A percentile compares a stretch with the other conserved stretches of the same genome.
Conservation (phyloP, 768 basidiomycete genomes). For the Boletus huronensis region DNA sequence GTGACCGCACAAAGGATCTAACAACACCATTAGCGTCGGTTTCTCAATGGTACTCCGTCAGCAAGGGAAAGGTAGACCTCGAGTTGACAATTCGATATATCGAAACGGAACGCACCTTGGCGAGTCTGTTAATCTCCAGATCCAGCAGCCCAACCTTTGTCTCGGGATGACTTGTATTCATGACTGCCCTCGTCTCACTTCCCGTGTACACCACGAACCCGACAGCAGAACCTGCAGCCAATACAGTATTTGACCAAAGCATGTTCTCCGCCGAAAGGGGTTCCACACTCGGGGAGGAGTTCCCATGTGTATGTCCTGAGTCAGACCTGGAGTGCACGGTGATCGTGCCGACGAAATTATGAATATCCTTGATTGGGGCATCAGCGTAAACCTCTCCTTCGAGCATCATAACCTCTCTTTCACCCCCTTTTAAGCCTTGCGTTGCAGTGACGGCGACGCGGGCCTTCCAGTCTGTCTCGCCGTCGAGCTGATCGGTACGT, state of each 20-base stretch:
- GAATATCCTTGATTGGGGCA: slow-evolving; percentile 94
- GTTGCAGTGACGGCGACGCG: slow-evolving; percentile 65
- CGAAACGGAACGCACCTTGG: slow-evolving; percentile 60
- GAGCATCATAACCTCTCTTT: slow-evolving; percentile 50
- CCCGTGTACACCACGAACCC: slow-evolving; percentile 96
- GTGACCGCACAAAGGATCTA: slow-evolving; percentile 95
- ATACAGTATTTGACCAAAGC: slow-evolving; percentile 95
- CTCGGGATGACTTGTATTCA: slow-evolving; percentile 97
- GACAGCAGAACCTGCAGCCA: slow-evolving; percentile 90
- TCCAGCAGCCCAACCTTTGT: slow-evolving; percentile 93
- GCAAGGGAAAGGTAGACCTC: neutral
- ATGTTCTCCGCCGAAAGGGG: slow-evolving; percentile 95
- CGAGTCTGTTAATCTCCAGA: slow-evolving; percentile 90
- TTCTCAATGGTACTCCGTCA: neutral
- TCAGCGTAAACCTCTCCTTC: slow-evolving; percentile 95
- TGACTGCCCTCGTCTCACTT: slow-evolving; percentile 90
- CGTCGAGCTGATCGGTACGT: slow-evolving; percentile 95
- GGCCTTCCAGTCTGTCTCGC: slow-evolving; percentile 99
- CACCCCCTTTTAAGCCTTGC: slow-evolving; percentile 32
- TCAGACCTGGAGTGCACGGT: slow-evolving; percentile 53
- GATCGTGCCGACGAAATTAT: slow-evolving; percentile 91
- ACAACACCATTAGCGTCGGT: neutral
- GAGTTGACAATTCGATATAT: neutral
- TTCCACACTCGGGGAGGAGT: slow-evolving; percentile 49
- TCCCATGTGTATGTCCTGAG: slow-evolving; percentile 34